These are phyloP conservation scores for Neoboletus magnificus DNA, from an alignment of 768 basidiomycete species.

Conservation along the genomic window DNA sequence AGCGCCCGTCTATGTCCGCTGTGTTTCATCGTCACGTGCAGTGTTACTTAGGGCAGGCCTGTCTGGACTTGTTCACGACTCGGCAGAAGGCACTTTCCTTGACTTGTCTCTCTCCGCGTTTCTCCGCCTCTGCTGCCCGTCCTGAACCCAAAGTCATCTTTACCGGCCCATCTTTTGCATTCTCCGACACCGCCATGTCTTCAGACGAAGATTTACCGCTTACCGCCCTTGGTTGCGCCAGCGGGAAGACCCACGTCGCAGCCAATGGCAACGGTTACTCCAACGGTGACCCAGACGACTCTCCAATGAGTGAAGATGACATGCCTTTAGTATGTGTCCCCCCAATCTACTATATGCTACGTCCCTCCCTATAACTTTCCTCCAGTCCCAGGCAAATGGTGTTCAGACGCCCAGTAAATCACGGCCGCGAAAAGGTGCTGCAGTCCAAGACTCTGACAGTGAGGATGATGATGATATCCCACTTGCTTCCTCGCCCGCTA, in stretches of 20 bases:
- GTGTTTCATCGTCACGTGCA: conserved; percentile 25
- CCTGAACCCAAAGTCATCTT: not conserved
- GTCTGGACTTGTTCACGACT: conserved; percentile 37
- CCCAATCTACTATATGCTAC: not conserved
- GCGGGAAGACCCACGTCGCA: conserved; percentile 41
- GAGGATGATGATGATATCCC: conserved; percentile 68
- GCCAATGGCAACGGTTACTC: conserved; percentile 43
- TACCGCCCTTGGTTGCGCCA: conserved; percentile 36
- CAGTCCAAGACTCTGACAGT: conserved; percentile 51
- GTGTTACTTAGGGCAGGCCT: conserved; percentile 54
- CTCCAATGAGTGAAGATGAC: conserved; percentile 67
- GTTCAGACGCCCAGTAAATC: conserved; percentile 37
- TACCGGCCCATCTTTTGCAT: conserved; percentile 7
- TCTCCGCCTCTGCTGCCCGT: conserved; percentile 15
- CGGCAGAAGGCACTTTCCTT: conserved; percentile 25
- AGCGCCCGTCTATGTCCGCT: conserved; percentile 1
- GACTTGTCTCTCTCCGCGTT: conserved; percentile 31
- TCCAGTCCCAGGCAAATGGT: conserved; percentile 54
- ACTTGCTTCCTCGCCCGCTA: conserved; percentile 69
- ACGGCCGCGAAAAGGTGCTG: conserved; percentile 51
- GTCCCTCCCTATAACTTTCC: conserved; percentile 27
- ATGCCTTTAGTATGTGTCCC: conserved; percentile 59
- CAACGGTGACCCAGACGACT: conserved; percentile 39
- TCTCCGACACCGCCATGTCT: conserved; percentile 41
- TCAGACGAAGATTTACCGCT: conserved; percentile 62